Conservation (phyloP, 1,284 basidiomycete genomes). For the Microbotryomycetes sp. region DNA sequence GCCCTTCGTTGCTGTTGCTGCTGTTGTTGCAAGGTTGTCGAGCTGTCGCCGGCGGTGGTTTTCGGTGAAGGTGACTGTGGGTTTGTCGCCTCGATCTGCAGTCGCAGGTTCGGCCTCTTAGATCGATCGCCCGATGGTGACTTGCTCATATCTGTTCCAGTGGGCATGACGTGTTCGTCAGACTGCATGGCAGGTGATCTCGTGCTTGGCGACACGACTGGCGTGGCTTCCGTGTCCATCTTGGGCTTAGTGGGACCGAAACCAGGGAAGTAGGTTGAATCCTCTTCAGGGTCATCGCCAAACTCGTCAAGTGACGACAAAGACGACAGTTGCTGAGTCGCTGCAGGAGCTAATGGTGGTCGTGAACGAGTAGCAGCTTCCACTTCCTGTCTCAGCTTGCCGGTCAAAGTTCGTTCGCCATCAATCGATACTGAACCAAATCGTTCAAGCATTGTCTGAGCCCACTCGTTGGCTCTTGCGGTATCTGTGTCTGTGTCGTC, state of each 20-base stretch:
- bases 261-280: slow-evolving; percentile 23
- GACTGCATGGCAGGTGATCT: not conserved
- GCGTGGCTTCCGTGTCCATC: not conserved
- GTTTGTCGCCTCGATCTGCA: slow-evolving; percentile 18
- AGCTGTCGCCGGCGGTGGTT: not conserved
- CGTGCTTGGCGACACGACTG: not conserved
- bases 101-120: slow-evolving; percentile 22
- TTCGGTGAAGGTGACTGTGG: not conserved
- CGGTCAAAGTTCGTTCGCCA: not conserved
- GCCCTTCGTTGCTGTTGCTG: slow-evolving; percentile 1
- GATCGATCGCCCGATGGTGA: slow-evolving; percentile 14
- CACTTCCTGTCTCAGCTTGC: not conserved
- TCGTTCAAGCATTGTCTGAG: not conserved
- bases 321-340: slow-evolving; percentile 14
- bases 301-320: slow-evolving; percentile 24
- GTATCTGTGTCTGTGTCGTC: not conserved
- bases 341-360: slow-evolving; percentile 1
- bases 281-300: slow-evolving; percentile 25
- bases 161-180: too few relatives aligned
- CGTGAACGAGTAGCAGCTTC: slow-evolving; percentile 5
- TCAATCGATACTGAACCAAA: slow-evolving; percentile 5
- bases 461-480: not conserved
- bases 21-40: not conserved
- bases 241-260: slow-evolving; percentile 14
- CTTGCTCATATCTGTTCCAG: not conserved